Evolutionary conservation across 75 land plant genomes (phyloP).

Genomic region (Cunninghamia lanceolata): DNA sequence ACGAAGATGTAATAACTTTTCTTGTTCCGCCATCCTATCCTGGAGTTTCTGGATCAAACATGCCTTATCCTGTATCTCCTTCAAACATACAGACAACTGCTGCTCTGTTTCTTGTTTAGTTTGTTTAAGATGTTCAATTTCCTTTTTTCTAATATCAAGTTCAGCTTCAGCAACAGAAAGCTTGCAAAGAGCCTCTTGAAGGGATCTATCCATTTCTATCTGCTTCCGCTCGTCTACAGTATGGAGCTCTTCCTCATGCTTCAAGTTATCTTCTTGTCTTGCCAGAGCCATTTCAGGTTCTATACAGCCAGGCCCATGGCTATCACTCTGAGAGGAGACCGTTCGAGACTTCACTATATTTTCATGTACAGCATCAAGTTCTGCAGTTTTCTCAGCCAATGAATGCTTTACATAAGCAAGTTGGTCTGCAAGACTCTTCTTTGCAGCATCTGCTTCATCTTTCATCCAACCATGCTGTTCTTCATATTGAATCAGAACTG

Average conservation of each 20-base stretch:
- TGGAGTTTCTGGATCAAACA: slow-evolving; percentile 8
- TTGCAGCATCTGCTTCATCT: slow-evolving; percentile 8
- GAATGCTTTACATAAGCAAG: slow-evolving; percentile 3
- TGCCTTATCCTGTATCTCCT: slow-evolving; percentile 13
- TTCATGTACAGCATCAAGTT: slow-evolving; percentile 3
- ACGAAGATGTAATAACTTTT: slow-evolving; percentile 4
- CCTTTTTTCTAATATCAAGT: slow-evolving; percentile 4
- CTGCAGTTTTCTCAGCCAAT: slow-evolving; percentile 1
- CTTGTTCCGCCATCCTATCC: slow-evolving; percentile 4
- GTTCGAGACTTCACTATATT: background rate
- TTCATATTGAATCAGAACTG: slow-evolving; percentile 17
- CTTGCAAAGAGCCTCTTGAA: slow-evolving; percentile 17
- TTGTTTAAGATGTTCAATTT: slow-evolving; percentile 11
- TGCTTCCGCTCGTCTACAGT: background rate
- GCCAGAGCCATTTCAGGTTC: slow-evolving; percentile 2
- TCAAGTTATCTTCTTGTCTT: background rate
- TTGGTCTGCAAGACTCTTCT: slow-evolving; percentile 6
- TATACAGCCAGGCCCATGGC: background rate
- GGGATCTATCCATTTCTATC: background rate
- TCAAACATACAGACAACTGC: background rate
- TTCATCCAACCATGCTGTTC: slow-evolving; percentile 18
- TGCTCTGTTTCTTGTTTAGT: slow-evolving; percentile 4
- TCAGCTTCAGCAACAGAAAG: background rate
- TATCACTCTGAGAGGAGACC: background rate
- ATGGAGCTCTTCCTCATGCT: slow-evolving; percentile 11